Percentiles rank a stretch among this genome's conserved stretches.
Evolutionary conservation across 2,329 filamentous ascomycete genomes (phyloP).

Genomic region (Cytospora piceae): DNA sequence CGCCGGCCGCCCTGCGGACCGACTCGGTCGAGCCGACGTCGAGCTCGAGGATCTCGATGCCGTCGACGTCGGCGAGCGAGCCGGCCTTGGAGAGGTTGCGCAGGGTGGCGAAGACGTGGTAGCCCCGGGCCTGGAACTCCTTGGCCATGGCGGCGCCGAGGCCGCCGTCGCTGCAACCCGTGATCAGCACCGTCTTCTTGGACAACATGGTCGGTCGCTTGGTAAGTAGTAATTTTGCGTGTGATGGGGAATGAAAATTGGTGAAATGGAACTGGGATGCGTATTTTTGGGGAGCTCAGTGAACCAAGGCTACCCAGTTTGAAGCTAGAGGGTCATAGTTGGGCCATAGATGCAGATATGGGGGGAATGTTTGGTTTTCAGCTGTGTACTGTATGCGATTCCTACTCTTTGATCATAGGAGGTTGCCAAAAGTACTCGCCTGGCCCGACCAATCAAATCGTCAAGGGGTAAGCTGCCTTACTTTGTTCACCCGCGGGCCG

Average conservation of each 20-base stretch:
- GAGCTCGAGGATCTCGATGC: constrained; percentile 37
- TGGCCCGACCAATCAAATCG: not conserved
- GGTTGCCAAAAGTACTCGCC: not conserved
- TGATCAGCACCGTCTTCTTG: constrained; percentile 39
- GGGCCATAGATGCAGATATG: not conserved
- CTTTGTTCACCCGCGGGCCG: not conserved
- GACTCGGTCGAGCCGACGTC: constrained; percentile 36
- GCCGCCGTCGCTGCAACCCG: constrained; percentile 42
- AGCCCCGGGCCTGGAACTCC: constrained; percentile 36
- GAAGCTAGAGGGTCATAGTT: not conserved
- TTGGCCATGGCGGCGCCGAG: constrained; percentile 39
- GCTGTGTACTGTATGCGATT: not conserved
- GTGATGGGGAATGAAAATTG: not conserved
- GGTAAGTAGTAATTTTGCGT: not conserved
- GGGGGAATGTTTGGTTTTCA: not conserved
- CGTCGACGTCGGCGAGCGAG: not conserved
- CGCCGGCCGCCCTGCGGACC: not conserved
- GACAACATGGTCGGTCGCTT: constrained; percentile 1
- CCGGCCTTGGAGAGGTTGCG: constrained; percentile 36
- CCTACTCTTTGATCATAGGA: not conserved
- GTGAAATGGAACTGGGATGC: not conserved
- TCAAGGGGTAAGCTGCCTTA: not conserved
- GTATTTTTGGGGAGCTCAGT: not conserved
- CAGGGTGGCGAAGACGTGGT: constrained; percentile 39
- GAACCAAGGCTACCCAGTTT: not conserved